phyloP scores from a whole-genome alignment of 345 rosid species.

The Eucalyptus paniculata region DNA sequence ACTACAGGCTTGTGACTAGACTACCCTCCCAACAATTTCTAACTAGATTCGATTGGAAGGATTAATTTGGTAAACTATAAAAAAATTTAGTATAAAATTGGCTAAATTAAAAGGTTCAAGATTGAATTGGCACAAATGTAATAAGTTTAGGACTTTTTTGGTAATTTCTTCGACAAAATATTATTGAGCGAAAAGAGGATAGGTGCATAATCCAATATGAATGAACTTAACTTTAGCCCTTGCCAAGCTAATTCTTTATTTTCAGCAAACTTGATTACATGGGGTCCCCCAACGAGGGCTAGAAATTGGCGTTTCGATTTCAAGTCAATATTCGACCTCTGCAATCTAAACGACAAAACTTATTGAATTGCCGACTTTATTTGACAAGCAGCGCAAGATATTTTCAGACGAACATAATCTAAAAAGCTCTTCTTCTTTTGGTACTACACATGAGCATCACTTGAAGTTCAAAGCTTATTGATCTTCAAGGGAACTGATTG shows the following conservation, averaged over 20 bases:
- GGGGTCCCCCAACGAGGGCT: not conserved
- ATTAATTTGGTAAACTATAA: not conserved
- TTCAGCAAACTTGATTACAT: not conserved
- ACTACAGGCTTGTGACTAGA: not conserved
- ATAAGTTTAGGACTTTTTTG: fast-evolving
- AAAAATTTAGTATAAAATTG: not conserved
- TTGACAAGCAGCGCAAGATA: not conserved
- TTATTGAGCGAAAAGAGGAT: not conserved
- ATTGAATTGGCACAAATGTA: fast-evolving
- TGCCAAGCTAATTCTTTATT: not conserved
- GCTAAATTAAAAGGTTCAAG: not conserved
- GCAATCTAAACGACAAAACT: not conserved
- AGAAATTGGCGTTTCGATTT: not conserved
- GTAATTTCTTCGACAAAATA: not conserved
- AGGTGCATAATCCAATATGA: not conserved
- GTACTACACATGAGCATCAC: not conserved
- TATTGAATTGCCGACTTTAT: not conserved
- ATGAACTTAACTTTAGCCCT: not conserved
- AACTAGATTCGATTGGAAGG: fast-evolving
- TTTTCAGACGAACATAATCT: not conserved
- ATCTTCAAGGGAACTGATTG: not conserved
- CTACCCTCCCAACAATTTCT: not conserved
- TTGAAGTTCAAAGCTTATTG: not conserved
- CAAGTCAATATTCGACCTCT: not conserved
- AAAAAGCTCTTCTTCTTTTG: not conserved